Conservation (phyloP, 164 flowering plant genomes). For the Magnolia changhungtana region DNA sequence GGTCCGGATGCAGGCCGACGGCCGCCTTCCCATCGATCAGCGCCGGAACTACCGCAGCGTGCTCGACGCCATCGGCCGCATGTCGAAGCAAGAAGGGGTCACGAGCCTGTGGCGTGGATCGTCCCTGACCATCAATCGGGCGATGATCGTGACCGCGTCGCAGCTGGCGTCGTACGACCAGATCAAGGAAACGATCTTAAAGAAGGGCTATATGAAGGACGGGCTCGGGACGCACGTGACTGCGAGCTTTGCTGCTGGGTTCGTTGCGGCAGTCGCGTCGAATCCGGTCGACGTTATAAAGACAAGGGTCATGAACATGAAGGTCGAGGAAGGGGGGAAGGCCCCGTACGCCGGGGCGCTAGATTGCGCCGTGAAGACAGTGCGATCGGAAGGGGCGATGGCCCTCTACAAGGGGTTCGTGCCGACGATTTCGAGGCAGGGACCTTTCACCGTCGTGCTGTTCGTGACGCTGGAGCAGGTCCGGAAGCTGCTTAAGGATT, state of each 20-base stretch:
- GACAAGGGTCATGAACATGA: constrained; percentile 93
- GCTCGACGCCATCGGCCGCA: constrained; percentile 60
- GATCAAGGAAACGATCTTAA: constrained; percentile 69
- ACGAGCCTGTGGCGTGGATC: constrained; percentile 86
- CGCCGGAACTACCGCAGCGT: constrained; percentile 83
- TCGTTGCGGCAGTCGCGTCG: constrained; percentile 78
- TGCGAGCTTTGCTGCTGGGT: constrained; percentile 86
- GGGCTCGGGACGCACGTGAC: constrained; percentile 85
- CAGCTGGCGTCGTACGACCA: constrained; percentile 90
- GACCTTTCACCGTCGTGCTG: constrained; percentile 83
- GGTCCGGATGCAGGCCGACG: constrained; percentile 98
- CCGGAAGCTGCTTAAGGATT: constrained; percentile 74
- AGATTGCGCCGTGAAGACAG: constrained; percentile 79
- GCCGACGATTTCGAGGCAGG: constrained; percentile 85
- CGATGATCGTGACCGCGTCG: constrained; percentile 90
- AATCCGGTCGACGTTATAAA: constrained; percentile 90
- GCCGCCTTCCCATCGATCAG: constrained; percentile 63
- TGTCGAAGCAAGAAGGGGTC: constrained; percentile 64
- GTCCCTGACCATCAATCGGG: constrained; percentile 81
- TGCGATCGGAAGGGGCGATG: constrained; percentile 70
- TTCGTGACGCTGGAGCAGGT: constrained; percentile 90
- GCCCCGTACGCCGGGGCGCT: constrained; percentile 77
- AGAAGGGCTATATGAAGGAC: constrained; percentile 50
- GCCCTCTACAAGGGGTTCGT: constrained; percentile 87
- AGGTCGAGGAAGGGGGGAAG: constrained; percentile 54